Conservation (phyloP, 345 rosid genomes). For the Carallia brachiata region DNA sequence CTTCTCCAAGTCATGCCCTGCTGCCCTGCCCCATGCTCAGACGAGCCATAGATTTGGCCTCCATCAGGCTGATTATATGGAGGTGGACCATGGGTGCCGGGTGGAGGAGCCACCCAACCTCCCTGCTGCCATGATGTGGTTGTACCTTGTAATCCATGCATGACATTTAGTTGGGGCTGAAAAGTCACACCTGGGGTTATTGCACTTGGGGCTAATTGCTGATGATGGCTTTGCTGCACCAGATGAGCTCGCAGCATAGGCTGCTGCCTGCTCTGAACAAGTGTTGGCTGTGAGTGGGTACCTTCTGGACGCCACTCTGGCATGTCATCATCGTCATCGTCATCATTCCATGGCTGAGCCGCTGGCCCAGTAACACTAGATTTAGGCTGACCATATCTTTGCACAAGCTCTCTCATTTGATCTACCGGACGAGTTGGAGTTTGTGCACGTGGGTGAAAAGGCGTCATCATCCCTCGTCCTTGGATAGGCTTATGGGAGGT, state of each 20-base stretch:
- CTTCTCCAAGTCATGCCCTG: conserved; percentile 39
- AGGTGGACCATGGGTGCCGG: conserved; percentile 15
- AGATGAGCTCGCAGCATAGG: conserved; percentile 17
- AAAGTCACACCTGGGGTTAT: conserved; percentile 3
- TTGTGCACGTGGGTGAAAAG: conserved; percentile 18
- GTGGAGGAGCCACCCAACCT: conserved; percentile 27
- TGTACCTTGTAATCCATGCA: conserved; percentile 14
- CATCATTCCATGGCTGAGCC: conserved; percentile 54
- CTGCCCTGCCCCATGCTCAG: conserved; percentile 23
- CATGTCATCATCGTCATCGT: conserved; percentile 70
- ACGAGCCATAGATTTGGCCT: conserved; percentile 21
- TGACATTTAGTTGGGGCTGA: conserved; percentile 20
- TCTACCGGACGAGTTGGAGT: conserved; percentile 42
- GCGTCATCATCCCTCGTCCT: conserved; percentile 11
- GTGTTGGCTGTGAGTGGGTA: conserved; percentile 11
- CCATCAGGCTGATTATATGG: conserved; percentile 13
- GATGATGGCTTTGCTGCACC: conserved; percentile 19
- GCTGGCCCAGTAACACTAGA: conserved; percentile 16
- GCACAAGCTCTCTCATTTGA: conserved; percentile 74
- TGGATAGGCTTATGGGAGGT: conserved; percentile 11
- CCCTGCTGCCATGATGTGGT: conserved; percentile 33
- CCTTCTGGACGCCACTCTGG: conserved; percentile 91
- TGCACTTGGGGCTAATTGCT: conserved; percentile 8
- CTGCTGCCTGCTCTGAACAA: conserved; percentile 20
- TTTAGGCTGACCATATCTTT: conserved; percentile 70